Percentiles rank a stretch among this genome's conserved stretches.
phyloP scores from a whole-genome alignment of 2,329 filamentous ascomycete species.

The Colletotrichum sp. region DNA sequence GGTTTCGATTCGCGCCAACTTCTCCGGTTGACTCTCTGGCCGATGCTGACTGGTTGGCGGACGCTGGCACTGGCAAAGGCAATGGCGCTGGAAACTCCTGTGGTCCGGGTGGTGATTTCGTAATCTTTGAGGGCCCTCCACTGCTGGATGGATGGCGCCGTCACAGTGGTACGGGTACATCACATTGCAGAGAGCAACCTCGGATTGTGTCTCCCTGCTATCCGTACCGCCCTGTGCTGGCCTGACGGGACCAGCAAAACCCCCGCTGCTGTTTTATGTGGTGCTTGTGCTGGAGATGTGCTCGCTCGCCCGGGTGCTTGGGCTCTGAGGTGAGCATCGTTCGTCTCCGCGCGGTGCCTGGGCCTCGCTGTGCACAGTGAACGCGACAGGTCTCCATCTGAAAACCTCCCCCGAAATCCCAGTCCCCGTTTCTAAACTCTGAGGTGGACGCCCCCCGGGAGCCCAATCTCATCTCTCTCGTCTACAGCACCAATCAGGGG shows the following conservation, averaged over 20 bases:
- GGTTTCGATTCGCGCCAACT: too few relatives aligned
- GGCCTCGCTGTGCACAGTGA: not conserved
- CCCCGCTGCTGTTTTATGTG: not conserved
- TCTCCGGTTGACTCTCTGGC: too few relatives aligned
- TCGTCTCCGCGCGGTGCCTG: not conserved
- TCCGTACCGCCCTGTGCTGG: not conserved
- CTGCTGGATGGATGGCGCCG: not conserved
- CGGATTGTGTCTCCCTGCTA: not conserved
- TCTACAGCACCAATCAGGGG: not conserved
- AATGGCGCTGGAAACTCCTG: not conserved
- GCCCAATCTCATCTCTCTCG: not conserved
- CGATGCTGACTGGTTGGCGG: not conserved
- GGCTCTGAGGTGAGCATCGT: not conserved
- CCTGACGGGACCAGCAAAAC: not conserved
- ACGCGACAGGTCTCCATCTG: not conserved
- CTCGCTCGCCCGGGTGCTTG: not conserved
- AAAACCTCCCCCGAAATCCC: not conserved
- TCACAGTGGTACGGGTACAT: not conserved
- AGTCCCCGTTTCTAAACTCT: not conserved
- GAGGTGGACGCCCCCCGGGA: not conserved
- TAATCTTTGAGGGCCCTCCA: not conserved
- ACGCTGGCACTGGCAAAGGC: not conserved
- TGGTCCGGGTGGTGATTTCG: not conserved
- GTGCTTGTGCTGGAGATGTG: not conserved
- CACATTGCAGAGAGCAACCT: not conserved